phyloP scores from a whole-genome alignment of 495 filamentous ascomycete genomes.

The Daldinia decipiens region DNA sequence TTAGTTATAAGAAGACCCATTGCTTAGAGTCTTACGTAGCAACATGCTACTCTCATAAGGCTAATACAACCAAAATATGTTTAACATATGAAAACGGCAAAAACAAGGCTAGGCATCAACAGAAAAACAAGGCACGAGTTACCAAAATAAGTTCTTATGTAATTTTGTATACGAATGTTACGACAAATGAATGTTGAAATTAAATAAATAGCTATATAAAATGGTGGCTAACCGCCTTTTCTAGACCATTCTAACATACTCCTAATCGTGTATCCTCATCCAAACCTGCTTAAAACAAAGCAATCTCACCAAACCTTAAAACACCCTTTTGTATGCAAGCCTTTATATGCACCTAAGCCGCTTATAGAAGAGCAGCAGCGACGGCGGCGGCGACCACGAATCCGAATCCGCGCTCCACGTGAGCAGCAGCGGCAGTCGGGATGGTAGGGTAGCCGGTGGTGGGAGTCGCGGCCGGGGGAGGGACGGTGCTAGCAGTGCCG shows the following conservation, averaged over 20 bases:
- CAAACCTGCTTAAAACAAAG: slow-evolving; percentile 7
- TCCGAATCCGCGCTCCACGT: slow-evolving; percentile 32
- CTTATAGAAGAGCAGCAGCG: slow-evolving; percentile 32
- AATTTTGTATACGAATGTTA: slow-evolving; percentile 3
- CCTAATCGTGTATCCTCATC: slow-evolving; percentile 9
- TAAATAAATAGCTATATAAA: slow-evolving; percentile 1
- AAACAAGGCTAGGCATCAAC: too few relatives aligned
- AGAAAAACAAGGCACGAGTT: not conserved
- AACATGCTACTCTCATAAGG: too few relatives aligned
- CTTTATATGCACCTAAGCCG: not conserved
- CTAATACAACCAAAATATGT: too few relatives aligned
- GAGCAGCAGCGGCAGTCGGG: slow-evolving; percentile 36
- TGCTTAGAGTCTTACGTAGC: too few relatives aligned
- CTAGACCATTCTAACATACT: slow-evolving; percentile 6
- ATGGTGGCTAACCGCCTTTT: not conserved
- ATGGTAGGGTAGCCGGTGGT: slow-evolving; percentile 21
- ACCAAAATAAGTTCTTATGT: not conserved
- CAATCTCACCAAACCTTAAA: not conserved
- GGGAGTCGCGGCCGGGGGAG: slow-evolving; percentile 9
- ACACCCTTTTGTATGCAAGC: slow-evolving; percentile 4
- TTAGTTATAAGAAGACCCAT: too few relatives aligned
- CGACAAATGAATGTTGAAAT: not conserved
- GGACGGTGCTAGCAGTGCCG: slow-evolving; percentile 18
- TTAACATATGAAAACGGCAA: too few relatives aligned
- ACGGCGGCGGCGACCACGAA: slow-evolving; percentile 27